Evolutionary conservation across 2,329 filamentous ascomycete genomes (phyloP).

Genomic region (Fusarium albosuccineum): DNA sequence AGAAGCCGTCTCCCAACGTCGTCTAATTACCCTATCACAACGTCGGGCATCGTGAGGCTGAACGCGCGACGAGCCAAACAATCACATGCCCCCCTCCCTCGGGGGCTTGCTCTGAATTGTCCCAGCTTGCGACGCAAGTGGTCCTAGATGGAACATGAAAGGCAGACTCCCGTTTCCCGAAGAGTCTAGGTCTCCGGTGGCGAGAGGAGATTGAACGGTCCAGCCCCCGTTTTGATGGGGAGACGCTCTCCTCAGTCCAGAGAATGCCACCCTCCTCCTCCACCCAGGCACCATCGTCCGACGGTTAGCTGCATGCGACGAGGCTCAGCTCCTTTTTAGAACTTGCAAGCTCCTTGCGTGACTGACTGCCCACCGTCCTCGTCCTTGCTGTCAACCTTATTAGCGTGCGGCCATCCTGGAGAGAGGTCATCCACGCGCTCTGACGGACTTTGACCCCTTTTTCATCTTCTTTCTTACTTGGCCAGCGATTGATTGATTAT

Average conservation of each 20-base stretch:
- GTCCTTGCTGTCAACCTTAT: conserved; percentile 25
- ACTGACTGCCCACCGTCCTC: background rate
- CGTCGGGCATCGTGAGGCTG: conserved; percentile 27
- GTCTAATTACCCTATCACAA: conserved; percentile 21
- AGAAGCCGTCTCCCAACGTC: conserved; percentile 9
- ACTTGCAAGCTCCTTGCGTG: conserved; percentile 11
- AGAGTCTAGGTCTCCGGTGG: conserved; percentile 30
- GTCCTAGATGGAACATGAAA: conserved; percentile 10
- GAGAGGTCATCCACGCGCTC: conserved; percentile 9
- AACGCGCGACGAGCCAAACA: conserved; percentile 29
- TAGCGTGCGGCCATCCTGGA: conserved; percentile 22
- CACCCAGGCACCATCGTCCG: conserved; percentile 5
- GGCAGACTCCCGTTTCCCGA: background rate
- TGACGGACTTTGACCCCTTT: conserved; percentile 1
- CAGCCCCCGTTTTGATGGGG: background rate
- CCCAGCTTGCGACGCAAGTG: conserved; percentile 3
- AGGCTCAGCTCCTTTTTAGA: conserved; percentile 25
- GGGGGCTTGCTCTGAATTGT: background rate
- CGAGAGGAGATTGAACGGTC: conserved; percentile 20
- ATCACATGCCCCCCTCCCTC: conserved; percentile 28
- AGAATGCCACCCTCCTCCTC: no score
- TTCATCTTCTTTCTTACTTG: conserved; percentile 1
- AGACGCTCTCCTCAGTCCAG: no score
- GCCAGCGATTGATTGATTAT: background rate
- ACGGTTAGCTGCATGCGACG: conserved; percentile 9